phyloP scores from a whole-genome alignment of 139 green algal species.

The Tetradesmus obliquus region DNA sequence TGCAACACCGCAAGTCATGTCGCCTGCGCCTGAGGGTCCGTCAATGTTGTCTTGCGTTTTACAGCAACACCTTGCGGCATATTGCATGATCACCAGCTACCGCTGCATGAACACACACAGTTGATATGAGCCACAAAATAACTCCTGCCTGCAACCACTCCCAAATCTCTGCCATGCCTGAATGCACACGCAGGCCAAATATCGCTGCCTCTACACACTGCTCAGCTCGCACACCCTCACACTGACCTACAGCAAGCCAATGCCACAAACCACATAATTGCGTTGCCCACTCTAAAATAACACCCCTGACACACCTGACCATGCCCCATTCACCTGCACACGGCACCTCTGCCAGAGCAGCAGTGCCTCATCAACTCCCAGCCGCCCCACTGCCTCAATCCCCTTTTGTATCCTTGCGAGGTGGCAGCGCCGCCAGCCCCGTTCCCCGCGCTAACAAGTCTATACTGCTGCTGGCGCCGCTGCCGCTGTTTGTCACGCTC shows the following conservation, averaged over 20 bases:
- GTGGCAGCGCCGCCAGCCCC: background rate
- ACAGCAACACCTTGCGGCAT: background rate
- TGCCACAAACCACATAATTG: background rate
- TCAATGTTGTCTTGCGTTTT: background rate
- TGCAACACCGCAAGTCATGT: background rate
- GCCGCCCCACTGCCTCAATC: background rate
- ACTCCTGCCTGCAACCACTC: background rate
- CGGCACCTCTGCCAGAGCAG: background rate
- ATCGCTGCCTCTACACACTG: background rate
- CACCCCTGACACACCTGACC: too few species aligned
- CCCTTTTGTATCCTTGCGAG: slow-evolving; percentile 38
- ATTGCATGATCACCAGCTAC: background rate
- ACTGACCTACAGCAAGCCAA: background rate
- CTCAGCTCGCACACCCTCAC: background rate
- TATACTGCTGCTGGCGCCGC: background rate
- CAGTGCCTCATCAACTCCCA: background rate
- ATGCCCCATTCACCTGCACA: too few species aligned
- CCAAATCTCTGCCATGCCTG: background rate
- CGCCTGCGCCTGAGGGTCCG: background rate
- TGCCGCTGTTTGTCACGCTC: background rate
- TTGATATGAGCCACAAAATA: background rate
- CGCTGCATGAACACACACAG: background rate
- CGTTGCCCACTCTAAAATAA: background rate
- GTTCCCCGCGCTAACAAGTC: slow-evolving; percentile 35
- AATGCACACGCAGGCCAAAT: background rate